Percentiles rank a stretch among this genome's conserved stretches.
Evolutionary conservation across 2,329 filamentous ascomycete species (phyloP).

Genomic region (Microdochium nivale): DNA sequence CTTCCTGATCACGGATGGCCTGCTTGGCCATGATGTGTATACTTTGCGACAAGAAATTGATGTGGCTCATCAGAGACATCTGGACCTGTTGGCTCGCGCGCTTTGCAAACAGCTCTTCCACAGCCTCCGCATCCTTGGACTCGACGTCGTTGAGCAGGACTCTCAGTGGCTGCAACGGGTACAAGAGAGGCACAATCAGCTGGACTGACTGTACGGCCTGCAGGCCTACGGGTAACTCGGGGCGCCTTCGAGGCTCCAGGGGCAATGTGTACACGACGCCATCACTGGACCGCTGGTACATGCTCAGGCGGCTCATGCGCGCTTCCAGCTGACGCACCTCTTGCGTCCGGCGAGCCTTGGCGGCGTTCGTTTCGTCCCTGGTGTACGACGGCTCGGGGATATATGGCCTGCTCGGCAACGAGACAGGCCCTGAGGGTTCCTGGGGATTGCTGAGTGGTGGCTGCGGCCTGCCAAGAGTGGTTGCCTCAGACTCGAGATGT

Average conservation of each 20-base stretch:
- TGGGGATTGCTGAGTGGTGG: constrained; percentile 3
- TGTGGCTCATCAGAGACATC: constrained; percentile 60
- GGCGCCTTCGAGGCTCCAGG: constrained; percentile 54
- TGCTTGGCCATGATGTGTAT: constrained; percentile 58
- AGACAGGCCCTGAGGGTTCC: constrained; percentile 2
- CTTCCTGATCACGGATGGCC: constrained; percentile 17
- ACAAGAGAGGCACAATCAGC: constrained; percentile 61
- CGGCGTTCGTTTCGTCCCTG: constrained; percentile 49
- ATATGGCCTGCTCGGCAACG: constrained; percentile 16
- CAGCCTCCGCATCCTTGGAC: constrained; percentile 47
- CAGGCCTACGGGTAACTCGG: constrained; percentile 52
- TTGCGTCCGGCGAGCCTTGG: constrained; percentile 52
- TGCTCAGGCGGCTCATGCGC: constrained; percentile 57
- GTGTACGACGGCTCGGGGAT: constrained; percentile 42
- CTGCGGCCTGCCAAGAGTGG: constrained; percentile 6
- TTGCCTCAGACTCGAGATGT: constrained; percentile 23
- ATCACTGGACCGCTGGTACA: constrained; percentile 62
- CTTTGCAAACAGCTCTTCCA: constrained; percentile 57
- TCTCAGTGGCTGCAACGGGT: constrained; percentile 60
- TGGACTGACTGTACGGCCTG: constrained; percentile 55
- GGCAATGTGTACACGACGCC: constrained; percentile 64
- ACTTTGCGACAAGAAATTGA: constrained; percentile 68
- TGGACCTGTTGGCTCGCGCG: constrained; percentile 47
- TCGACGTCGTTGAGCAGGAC: constrained; percentile 58
- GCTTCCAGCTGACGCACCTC: constrained; percentile 69